Base-by-base conservation (phyloP, 2,329 filamentous ascomycete genomes). In the Fusarium solani-melongenae region DNA sequence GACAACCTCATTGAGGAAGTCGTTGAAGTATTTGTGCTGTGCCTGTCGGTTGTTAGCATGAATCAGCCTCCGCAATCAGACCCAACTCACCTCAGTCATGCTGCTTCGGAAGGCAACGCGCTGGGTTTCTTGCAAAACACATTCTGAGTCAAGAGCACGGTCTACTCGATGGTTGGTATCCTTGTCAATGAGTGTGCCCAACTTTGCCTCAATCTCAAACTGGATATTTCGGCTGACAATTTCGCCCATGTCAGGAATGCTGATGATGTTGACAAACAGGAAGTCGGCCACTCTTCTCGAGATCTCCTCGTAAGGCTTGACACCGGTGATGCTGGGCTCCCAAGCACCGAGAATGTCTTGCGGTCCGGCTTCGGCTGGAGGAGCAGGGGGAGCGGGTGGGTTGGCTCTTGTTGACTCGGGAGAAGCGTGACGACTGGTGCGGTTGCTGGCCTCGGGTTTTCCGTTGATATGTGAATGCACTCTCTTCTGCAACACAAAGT, bases 151-250 rank as follows among this genome's bases (percentile, higher is more conserved):
- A 6, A 96, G 87, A 7, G 90, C 90, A 11, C 95, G 83, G 11
- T 88, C 84, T 29, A 95, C 84, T n/a, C 94, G 89, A 55, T 91
- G 87, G 65, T 92, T 90, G 8, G 90, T 93, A 69, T 92, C 89
- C 79, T 90, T 91, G 80, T 94, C 92, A 66, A 96, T 89, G 15
- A 98, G 87, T 29, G 91, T 92, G 20, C 96, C 96, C 56, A 98
- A 86, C 82, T 98, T 98, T 11, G 95, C 96, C 84, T 99, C 96
- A 63, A 99, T 93, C 82, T 99, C 96, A 62, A 98, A 91, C 69
- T 94, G 89, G 15, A 95, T 92, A 8, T 90, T 91, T 17, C 89
- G 87, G 60, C 88, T 88, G 17, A 85, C 82, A 22, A 93, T 88
- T 74, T 93, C 90, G 34, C 88, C 88, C 39, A 91, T 86, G 73